Base-by-base conservation (phyloP, 495 filamentous ascomycete species). In the Penicillium chermesinum region DNA sequence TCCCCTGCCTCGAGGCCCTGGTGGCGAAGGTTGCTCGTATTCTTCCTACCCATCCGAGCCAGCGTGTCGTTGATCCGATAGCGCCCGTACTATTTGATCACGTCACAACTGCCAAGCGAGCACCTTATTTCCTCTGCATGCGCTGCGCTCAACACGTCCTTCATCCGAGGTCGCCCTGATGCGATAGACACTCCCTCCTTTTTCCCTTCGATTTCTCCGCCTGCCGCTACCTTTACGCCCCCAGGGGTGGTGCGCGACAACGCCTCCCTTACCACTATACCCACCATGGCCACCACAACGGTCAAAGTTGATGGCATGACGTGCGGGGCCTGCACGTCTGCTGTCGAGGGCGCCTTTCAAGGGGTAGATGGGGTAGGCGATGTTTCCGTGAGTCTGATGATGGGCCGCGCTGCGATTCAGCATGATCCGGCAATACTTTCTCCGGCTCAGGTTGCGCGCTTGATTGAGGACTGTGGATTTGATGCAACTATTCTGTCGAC, bases 391-490 rank as follows among this genome's bases (percentile, higher is more conserved):
- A 95, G 87, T 68, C 67, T 97, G 53, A 86, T 93, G 21, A 93
- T 96, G 82, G 88, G 91, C 62, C 82, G 90, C 20, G 94, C 91
- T 0, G 89, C 96, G 6, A 75, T 96, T 5, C 81, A 87, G 61
- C 93, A 99, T 67, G 86, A 99, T 69, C 86, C 88, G 7, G 71
- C 78, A 25, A 78, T 77, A 47, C 71, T 96, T 32, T 68, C 87
- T 5, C 78, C 89, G 25, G 86, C 87, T 19, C 71, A 80, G 54
- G 75, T 96, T 39, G 78, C 79, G 50, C 87, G 95, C 46, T 86
- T 88, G 19, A 93, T 99, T 60, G 91, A 96, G 55, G 93, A 95
- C 57, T 76, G 88, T 21, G 93, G 93, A 1, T 99, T 99, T 69
- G 94, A 93, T 58, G 90, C 88, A n/a, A 79, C 87, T 50, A 78